These are phyloP conservation scores for Geotrichum klebahnii DNA, from an alignment of 1,139 yeast genomes.

Conservation along the genomic window DNA sequence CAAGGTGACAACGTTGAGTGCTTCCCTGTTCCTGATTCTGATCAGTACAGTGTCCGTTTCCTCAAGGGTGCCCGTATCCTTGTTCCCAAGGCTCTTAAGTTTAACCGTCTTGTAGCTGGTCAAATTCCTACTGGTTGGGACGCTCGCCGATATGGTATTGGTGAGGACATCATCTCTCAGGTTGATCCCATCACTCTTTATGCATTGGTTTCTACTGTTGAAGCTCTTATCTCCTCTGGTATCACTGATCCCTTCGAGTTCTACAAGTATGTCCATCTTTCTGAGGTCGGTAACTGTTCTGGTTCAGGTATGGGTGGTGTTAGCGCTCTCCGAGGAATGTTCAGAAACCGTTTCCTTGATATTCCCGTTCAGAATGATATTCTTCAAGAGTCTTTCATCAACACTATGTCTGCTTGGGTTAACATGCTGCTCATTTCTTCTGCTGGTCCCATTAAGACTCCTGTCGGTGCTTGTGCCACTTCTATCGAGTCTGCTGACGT, in stretches of 20 bases:
- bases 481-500: constrained; percentile 95
- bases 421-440: constrained; percentile 94
- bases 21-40: constrained; percentile 82
- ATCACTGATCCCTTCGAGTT: constrained; percentile 96
- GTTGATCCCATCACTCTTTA: constrained; percentile 94
- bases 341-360: constrained; percentile 87
- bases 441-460: constrained; percentile 98
- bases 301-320: constrained; percentile 99
- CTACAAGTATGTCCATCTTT: constrained; percentile 95
- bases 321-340: constrained; percentile 93
- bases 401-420: constrained; percentile 99
- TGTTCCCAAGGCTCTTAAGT: constrained; percentile 93
- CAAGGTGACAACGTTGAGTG: constrained; percentile 93
- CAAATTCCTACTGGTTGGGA: constrained; percentile 99
- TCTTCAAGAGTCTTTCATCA: constrained; percentile 94
- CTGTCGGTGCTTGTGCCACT: constrained; percentile 99
- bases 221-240: constrained; percentile 91
- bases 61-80: constrained; percentile 88
- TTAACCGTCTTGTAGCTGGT: constrained; percentile 96
- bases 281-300: constrained; percentile 98
- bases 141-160: constrained; percentile 89
- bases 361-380: constrained; percentile 94
- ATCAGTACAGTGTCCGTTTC: constrained; percentile 85
- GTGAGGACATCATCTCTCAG: constrained; percentile 87
- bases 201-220: constrained; percentile 90